Percentiles rank a stretch among this genome's conserved stretches.
Conservation (phyloP, 768 basidiomycete species). For the Russula abietina region DNA sequence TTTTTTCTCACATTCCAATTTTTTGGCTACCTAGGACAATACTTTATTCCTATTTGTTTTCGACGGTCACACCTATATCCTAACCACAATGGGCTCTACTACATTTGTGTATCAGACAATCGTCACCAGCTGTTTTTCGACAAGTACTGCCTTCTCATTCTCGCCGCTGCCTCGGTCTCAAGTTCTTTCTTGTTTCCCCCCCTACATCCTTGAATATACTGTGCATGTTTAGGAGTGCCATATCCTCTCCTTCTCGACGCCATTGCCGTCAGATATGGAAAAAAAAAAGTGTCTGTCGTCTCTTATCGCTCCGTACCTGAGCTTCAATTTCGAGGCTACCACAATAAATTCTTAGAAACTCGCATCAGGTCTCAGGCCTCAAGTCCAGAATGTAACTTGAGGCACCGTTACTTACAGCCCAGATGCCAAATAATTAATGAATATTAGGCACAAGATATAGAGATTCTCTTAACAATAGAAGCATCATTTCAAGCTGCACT, state of each 20-base stretch:
- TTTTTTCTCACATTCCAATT: background rate
- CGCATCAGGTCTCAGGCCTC: too few relatives aligned
- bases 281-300: too few relatives aligned
- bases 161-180: too few relatives aligned
- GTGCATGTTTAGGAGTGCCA: background rate
- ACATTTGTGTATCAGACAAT: background rate
- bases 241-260: too few relatives aligned
- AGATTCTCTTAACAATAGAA: background rate
- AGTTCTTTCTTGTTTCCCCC: too few relatives aligned
- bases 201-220: too few relatives aligned
- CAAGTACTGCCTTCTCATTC: background rate
- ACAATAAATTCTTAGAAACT: too few relatives aligned
- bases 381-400: too few relatives aligned
- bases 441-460: background rate
- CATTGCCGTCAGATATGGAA: too few relatives aligned
- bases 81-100: background rate
- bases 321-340: too few relatives aligned
- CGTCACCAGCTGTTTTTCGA: too few relatives aligned
- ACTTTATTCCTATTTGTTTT: background rate
- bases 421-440: background rate
- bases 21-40: background rate
- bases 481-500: background rate
- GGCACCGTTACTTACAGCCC: background rate
- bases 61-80: background rate
- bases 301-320: too few relatives aligned